Conservation (phyloP, 768 basidiomycete species). For the Pleurotus djamor region DNA sequence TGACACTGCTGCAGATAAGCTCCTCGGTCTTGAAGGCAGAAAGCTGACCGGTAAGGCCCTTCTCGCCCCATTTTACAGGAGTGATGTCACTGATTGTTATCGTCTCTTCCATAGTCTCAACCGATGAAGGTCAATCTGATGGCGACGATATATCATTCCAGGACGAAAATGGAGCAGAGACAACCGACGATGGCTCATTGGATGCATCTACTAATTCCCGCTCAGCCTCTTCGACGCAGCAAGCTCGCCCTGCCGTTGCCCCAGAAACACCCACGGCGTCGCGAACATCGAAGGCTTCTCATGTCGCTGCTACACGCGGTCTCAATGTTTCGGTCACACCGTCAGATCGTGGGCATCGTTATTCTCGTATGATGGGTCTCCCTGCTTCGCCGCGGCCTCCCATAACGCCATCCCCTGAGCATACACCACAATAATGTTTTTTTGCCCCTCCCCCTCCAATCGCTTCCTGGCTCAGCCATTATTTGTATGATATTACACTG, state of each 20-base stretch:
- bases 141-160: constrained; percentile 65
- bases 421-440: constrained; percentile 19
- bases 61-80: neutral
- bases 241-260: constrained; percentile 24
- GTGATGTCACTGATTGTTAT: constrained; percentile 5
- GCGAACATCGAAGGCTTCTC: constrained; percentile 51
- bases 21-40: constrained; percentile 77
- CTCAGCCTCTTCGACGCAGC: neutral
- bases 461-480: neutral
- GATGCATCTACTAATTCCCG: constrained; percentile 30
- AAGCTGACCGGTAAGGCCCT: constrained; percentile 55
- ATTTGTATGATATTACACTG: neutral
- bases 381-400: constrained; percentile 52
- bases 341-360: constrained; percentile 56
- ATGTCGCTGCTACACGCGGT: constrained; percentile 66
- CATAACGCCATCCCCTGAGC: constrained; percentile 32
- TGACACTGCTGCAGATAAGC: constrained; percentile 77
- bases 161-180: constrained; percentile 77
- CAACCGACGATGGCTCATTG: constrained; percentile 52
- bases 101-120: constrained; percentile 25
- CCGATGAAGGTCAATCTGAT: constrained; percentile 68
- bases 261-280: constrained; percentile 39
- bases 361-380: constrained; percentile 65
- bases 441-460: constrained; percentile 9
- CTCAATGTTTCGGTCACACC: constrained; percentile 57